These are phyloP conservation scores for Patellifolia procumbens DNA, from an alignment of 179 eudicot species.

Conservation along the genomic window DNA sequence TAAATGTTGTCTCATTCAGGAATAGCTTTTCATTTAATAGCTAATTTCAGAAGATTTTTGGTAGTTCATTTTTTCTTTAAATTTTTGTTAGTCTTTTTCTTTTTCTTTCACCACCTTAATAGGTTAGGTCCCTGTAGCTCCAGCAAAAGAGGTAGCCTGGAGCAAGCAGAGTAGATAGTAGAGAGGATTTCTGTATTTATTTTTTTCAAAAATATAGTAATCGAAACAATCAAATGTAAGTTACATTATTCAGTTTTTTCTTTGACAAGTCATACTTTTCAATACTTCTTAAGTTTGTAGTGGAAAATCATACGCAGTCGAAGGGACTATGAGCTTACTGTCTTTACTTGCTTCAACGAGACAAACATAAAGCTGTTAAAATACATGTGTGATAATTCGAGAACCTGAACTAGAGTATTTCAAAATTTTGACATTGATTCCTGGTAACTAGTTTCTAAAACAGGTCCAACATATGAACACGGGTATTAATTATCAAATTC, in stretches of 20 bases:
- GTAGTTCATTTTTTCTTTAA: conserved; percentile 4
- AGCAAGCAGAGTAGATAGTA: conserved; percentile 24
- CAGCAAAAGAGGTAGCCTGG: conserved; percentile 16
- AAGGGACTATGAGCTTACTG: too few relatives aligned
- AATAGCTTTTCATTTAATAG: too few relatives aligned
- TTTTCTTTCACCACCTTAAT: neutral
- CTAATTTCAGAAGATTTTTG: conserved; percentile 10
- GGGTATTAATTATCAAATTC: too few relatives aligned
- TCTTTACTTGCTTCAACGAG: too few relatives aligned
- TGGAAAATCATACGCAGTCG: too few relatives aligned
- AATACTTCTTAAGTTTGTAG: neutral
- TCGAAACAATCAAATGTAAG: neutral
- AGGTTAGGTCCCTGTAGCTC: conserved; percentile 14
- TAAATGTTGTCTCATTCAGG: conserved; percentile 8
- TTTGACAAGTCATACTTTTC: neutral
- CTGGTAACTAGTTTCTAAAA: too few relatives aligned
- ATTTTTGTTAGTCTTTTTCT: neutral
- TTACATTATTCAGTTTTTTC: neutral
- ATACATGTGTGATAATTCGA: too few relatives aligned
- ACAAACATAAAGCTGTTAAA: too few relatives aligned
- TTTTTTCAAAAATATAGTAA: neutral
- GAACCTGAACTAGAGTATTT: too few relatives aligned
- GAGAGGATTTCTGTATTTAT: conserved; percentile 11
- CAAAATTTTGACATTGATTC: too few relatives aligned
- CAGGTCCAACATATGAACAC: too few relatives aligned